phyloP scores from a whole-genome alignment of 1,284 basidiomycete genomes.

The Moesziomyces sp. region DNA sequence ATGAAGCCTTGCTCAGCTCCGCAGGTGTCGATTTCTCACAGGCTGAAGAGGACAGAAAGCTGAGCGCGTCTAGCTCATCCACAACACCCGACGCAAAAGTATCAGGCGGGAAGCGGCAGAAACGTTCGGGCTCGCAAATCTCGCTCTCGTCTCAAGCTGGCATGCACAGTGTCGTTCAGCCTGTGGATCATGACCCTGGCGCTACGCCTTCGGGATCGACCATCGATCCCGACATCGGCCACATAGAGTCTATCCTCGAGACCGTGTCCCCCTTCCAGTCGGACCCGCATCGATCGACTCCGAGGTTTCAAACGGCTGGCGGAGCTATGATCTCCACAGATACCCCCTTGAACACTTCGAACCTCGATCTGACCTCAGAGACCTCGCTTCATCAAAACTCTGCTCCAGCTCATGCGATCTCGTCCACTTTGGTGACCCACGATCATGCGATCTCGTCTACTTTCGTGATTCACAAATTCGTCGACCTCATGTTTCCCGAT shows the following conservation, averaged over 20 bases:
- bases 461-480: slow-evolving; percentile 13
- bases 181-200: not conserved
- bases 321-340: too few relatives aligned
- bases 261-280: slow-evolving; percentile 1
- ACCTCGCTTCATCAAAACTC: not conserved
- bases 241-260: slow-evolving; percentile 15
- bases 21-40: slow-evolving; percentile 7
- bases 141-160: too few relatives aligned
- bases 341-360: too few relatives aligned
- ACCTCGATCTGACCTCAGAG: too few relatives aligned
- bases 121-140: not conserved
- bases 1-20: slow-evolving; percentile 9
- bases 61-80: not conserved
- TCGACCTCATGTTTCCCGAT: slow-evolving; percentile 21
- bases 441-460: slow-evolving; percentile 7
- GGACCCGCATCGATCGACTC: too few relatives aligned
- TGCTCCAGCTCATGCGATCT: not conserved
- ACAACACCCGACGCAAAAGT: too few relatives aligned
- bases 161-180: not conserved
- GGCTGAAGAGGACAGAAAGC: not conserved
- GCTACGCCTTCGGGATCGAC: not conserved
- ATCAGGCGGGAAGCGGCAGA: not conserved
- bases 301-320: too few relatives aligned
- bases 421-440: slow-evolving; percentile 12
- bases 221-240: slow-evolving; percentile 13